phyloP scores from a whole-genome alignment of 1,284 basidiomycete species.

The Marasmius fiardii region DNA sequence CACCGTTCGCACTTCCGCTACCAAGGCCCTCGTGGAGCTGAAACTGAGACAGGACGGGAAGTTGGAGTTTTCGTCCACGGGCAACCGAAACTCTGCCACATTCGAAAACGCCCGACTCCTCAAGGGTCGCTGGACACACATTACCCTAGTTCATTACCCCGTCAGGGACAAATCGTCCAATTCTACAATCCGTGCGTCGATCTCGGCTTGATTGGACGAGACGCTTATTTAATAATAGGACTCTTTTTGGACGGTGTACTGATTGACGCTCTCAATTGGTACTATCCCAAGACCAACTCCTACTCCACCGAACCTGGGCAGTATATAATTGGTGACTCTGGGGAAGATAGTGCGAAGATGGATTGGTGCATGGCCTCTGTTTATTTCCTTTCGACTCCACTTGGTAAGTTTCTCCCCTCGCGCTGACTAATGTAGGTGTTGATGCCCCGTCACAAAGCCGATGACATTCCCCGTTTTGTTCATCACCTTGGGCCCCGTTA shows the following conservation, averaged over 20 bases:
- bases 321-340: conserved; percentile 54
- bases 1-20: conserved; percentile 34
- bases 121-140: conserved; percentile 65
- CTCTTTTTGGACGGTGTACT: conserved; percentile 71
- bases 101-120: conserved; percentile 44
- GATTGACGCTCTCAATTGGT: conserved; percentile 55
- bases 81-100: conserved; percentile 33
- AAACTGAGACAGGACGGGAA: conserved; percentile 51
- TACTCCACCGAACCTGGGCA: conserved; percentile 28
- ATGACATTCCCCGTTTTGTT: conserved; percentile 65
- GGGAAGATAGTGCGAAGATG: conserved; percentile 32
- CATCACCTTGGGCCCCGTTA: conserved; percentile 79
- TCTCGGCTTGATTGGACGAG: not conserved
- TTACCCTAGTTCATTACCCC: conserved; percentile 62
- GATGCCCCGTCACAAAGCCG: conserved; percentile 33
- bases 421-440: conserved; percentile 5
- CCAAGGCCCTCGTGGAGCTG: conserved; percentile 37
- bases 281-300: conserved; percentile 53
- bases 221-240: conserved; percentile 35
- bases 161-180: conserved; percentile 40
- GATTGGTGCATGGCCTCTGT: conserved; percentile 72
- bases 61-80: conserved; percentile 47
- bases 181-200: conserved; percentile 57
- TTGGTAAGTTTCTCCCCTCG: conserved; percentile 40
- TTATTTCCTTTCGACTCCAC: conserved; percentile 55